phyloP scores from a whole-genome alignment of 345 rosid species.

The Sapria himalayana region DNA sequence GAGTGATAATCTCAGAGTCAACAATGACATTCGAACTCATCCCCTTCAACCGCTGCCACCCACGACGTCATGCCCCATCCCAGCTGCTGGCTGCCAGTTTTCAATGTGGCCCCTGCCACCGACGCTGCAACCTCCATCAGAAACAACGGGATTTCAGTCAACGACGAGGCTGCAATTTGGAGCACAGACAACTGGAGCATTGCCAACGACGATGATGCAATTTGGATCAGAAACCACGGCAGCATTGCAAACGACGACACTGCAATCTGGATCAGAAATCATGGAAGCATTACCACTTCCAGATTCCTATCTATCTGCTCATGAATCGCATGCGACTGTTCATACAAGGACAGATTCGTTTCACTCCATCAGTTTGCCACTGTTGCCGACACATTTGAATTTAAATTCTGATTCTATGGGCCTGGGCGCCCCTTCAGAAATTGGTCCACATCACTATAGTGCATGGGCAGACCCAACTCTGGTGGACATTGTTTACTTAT shows the following conservation, averaged over 20 bases:
- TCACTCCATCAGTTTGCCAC: slow-evolving; percentile 5
- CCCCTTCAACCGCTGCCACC: no score
- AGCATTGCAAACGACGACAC: slow-evolving; percentile 6
- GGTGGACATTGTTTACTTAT: slow-evolving; percentile 26
- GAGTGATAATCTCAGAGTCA: no score
- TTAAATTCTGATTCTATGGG: slow-evolving; percentile 4
- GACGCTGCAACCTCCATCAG: slow-evolving; percentile 5
- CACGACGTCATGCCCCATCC: no score
- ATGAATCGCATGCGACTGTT: slow-evolving; percentile 9
- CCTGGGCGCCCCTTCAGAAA: slow-evolving; percentile 4
- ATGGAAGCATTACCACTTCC: slow-evolving; percentile 4
- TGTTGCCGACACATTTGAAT: background rate
- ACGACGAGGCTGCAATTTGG: slow-evolving; percentile 8
- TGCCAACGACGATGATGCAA: no score
- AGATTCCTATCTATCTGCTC: slow-evolving; percentile 6
- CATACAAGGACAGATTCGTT: slow-evolving; percentile 6
- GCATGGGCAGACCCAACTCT: background rate
- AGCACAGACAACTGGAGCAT: slow-evolving; percentile 4
- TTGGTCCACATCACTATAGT: slow-evolving; percentile 2
- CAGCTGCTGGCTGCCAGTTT: no score
- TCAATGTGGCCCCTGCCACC: no score
- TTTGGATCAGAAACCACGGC: slow-evolving; percentile 6
- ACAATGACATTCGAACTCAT: no score
- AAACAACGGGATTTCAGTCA: slow-evolving; percentile 3
- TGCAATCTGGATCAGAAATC: slow-evolving; percentile 7